phyloP scores from a whole-genome alignment of 768 basidiomycete genomes.

The Amanita rimosa region DNA sequence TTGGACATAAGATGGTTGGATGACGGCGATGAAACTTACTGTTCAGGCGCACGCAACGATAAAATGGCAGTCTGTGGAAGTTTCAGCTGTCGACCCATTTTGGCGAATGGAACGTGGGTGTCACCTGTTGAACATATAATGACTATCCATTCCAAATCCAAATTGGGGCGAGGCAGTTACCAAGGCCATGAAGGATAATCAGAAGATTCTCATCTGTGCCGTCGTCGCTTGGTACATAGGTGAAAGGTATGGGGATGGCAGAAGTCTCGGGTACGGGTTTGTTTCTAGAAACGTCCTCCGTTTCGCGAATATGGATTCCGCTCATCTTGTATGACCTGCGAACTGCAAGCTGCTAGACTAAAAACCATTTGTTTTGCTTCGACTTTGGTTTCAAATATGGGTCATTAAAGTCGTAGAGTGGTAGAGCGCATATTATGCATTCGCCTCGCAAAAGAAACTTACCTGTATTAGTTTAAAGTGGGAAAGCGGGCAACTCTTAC shows the following conservation, averaged over 20 bases:
- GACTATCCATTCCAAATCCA: background rate
- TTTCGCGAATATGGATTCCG: constrained; percentile 20
- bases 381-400: background rate
- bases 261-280: constrained; percentile 40
- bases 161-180: constrained; percentile 26
- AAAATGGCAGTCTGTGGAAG: constrained; percentile 87
- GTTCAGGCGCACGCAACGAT: constrained; percentile 69
- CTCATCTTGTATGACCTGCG: constrained; percentile 10
- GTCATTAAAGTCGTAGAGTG: no score
- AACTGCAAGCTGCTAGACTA: background rate
- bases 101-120: constrained; percentile 65
- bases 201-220: constrained; percentile 82
- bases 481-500: background rate
- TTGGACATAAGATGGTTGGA: background rate
- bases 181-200: constrained; percentile 78
- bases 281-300: constrained; percentile 17
- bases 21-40: constrained; percentile 28
- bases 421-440: no score
- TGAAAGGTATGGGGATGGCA: constrained; percentile 43
- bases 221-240: constrained; percentile 66
- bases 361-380: background rate
- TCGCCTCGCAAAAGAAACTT: no score
- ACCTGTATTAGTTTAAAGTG: no score
- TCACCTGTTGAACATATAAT: constrained; percentile 45
- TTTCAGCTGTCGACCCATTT: constrained; percentile 59